phyloP scores from a whole-genome alignment of 2,329 filamentous ascomycete species.

The Cyphellophora europaea region DNA sequence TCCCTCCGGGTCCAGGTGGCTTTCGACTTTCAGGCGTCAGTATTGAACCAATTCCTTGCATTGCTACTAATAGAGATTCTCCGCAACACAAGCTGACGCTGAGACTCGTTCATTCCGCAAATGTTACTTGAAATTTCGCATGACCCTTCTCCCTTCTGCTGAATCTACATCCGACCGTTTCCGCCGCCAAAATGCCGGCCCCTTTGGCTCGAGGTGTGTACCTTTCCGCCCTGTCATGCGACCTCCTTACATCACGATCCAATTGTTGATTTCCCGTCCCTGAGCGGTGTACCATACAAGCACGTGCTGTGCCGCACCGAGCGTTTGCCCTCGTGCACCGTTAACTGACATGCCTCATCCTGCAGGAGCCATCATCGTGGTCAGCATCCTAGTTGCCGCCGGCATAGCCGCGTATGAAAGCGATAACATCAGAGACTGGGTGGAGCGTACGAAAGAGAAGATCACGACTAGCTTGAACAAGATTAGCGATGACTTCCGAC shows the following conservation, averaged over 20 bases:
- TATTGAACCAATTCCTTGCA: too few species aligned
- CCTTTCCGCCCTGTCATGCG: constrained; percentile 4
- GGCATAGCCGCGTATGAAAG: constrained; percentile 56
- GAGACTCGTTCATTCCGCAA: too few species aligned
- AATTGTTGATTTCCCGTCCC: background rate
- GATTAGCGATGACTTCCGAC: constrained; percentile 50
- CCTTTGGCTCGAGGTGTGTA: constrained; percentile 38
- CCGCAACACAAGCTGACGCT: too few species aligned
- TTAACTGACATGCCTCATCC: constrained; percentile 8
- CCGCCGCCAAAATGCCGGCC: constrained; percentile 30
- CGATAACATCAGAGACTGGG: constrained; percentile 54
- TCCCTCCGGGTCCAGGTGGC: too few species aligned
- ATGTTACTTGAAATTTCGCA: too few species aligned
- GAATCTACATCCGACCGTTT: too few species aligned
- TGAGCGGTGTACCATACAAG: background rate
- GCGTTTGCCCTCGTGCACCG: constrained; percentile 10
- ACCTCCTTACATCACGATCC: constrained; percentile 16
- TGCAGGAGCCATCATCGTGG: constrained; percentile 52
- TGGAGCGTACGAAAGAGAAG: constrained; percentile 52
- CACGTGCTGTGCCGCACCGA: background rate
- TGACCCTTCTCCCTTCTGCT: too few species aligned
- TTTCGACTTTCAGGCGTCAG: too few species aligned
- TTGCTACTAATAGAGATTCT: too few species aligned
- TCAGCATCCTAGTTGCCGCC: constrained; percentile 52
- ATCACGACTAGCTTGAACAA: constrained; percentile 50